Base-by-base conservation (phyloP, 1,284 basidiomycete genomes). In the Sporisorium graminicola region DNA sequence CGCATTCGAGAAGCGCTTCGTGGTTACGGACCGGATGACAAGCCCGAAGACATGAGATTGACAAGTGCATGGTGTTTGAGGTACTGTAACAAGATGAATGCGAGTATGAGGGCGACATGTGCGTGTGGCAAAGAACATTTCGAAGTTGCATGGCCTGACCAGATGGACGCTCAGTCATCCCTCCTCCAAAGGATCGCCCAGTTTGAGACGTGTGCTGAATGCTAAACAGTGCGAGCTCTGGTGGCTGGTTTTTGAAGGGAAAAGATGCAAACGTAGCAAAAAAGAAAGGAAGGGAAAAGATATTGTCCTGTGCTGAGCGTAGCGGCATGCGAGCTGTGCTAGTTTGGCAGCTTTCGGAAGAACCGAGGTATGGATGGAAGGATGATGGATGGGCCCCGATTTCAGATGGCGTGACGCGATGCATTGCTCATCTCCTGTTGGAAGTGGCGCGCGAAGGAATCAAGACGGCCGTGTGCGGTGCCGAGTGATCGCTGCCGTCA, bases 401-500 rank as follows among this genome's bases (percentile, higher is more conserved):
- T n/a, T n/a, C n/a, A n/a, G n/a, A n/a, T n/a, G 27, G 37, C 14
- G 14, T 40, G 9, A 9, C 1, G 49, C 49, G 51, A 27, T 29
- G 37, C 40, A 50, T 31, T 22, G n/a, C 20, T 58, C 37, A 66
- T 33, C 47, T 40, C 3, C 0, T 27, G 13, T 27, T 50, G 14
- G 64, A 66, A n/a, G 64, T 58, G 10, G 55, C 51, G 27, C 69
- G 58, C n/a, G 44, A 44, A 3, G 64, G 69, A 6, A 72, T 49
- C 37, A 72, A 43, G 52, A 72, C 60, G 1, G 59, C 59, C 22
- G 62, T 71, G 2, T 22, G 52, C 42, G 9, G 58, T 31, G 33
- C 63, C 64, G 49, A 50, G 16, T 59, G 59, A 58, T 72, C 69
- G 57, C 69, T 72, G n/a, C 70, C 70, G 40, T 73, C 70, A 29